These are phyloP conservation scores for Anisodus tanguticus DNA, from an alignment of 257 asterid genomes.

Conservation along the genomic window DNA sequence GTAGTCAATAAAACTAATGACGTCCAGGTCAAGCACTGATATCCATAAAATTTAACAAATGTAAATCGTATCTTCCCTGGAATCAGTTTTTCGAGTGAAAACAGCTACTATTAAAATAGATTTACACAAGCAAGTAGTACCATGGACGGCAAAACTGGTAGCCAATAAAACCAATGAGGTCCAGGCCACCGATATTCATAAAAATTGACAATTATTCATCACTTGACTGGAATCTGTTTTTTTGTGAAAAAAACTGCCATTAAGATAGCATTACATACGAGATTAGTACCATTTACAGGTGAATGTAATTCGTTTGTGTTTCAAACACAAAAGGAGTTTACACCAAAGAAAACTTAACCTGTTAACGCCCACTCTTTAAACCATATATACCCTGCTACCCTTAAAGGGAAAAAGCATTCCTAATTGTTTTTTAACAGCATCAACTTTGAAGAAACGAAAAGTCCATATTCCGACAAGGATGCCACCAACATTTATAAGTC, in stretches of 20 bases:
- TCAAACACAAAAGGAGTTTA: conserved; percentile 5
- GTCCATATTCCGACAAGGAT: not conserved
- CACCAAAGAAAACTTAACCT: conserved; percentile 13
- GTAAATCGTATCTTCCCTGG: not conserved
- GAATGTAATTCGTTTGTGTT: not conserved
- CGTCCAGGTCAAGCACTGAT: not conserved
- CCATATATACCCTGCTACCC: conserved; percentile 16
- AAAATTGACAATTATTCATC: not conserved
- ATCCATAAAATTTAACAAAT: too few species aligned
- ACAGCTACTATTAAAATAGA: not conserved
- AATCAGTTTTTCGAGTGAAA: not conserved
- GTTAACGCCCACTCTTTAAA: conserved; percentile 21
- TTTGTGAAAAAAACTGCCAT: not conserved
- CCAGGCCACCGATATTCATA: not conserved
- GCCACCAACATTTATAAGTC: conserved; percentile 36
- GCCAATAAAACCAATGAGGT: too few species aligned
- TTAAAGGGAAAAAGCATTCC: conserved; percentile 17
- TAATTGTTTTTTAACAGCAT: conserved; percentile 2
- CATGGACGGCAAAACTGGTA: not conserved
- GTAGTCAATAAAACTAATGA: not conserved
- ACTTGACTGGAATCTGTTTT: not conserved
- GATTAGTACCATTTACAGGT: conserved; percentile 13
- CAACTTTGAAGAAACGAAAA: conserved; percentile 22
- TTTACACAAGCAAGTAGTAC: not conserved
- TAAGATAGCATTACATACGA: conserved; percentile 4